These are phyloP conservation scores for Cutaneotrichosporon curvatum DNA, from an alignment of 1,284 basidiomycete genomes.

Conservation along the genomic window DNA sequence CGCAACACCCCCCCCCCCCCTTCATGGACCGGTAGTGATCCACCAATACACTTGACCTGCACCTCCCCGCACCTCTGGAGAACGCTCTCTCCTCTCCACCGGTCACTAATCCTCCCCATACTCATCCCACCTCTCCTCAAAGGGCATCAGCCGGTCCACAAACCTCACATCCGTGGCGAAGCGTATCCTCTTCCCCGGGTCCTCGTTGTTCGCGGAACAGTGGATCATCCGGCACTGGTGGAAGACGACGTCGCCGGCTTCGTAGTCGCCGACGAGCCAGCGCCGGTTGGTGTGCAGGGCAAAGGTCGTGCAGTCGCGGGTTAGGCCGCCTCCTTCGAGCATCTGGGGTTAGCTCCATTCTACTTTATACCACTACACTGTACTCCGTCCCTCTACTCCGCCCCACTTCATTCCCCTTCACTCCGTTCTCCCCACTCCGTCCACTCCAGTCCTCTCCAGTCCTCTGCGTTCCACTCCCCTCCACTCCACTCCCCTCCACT, in stretches of 20 bases:
- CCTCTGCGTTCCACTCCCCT: too few relatives aligned
- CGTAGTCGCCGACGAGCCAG: conserved; percentile 17
- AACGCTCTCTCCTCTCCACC: too few relatives aligned
- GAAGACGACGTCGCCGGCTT: conserved; percentile 20
- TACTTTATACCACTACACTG: too few relatives aligned
- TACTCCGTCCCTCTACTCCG: too few relatives aligned
- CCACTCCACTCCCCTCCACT: too few relatives aligned
- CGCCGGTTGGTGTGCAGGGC: conserved; percentile 4
- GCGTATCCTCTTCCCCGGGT: conserved; percentile 10
- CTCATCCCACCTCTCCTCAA: conserved; percentile 14
- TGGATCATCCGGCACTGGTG: conserved; percentile 17
- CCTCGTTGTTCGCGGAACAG: conserved; percentile 13
- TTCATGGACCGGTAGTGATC: too few relatives aligned
- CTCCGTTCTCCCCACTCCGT: too few relatives aligned
- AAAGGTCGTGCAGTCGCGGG: conserved; percentile 8
- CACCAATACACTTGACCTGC: too few relatives aligned
- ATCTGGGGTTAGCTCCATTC: conserved; percentile 8
- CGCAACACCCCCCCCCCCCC: too few relatives aligned
- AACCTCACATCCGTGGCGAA: conserved; percentile 16
- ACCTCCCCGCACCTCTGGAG: too few relatives aligned
- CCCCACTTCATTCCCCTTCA: too few relatives aligned
- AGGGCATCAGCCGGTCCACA: conserved; percentile 5
- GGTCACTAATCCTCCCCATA: neutral
- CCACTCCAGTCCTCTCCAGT: too few relatives aligned
- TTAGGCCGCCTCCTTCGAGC: conserved; percentile 11